phyloP scores from a whole-genome alignment of 306 rosid genomes.

The Lithocarpus polystachyus region DNA sequence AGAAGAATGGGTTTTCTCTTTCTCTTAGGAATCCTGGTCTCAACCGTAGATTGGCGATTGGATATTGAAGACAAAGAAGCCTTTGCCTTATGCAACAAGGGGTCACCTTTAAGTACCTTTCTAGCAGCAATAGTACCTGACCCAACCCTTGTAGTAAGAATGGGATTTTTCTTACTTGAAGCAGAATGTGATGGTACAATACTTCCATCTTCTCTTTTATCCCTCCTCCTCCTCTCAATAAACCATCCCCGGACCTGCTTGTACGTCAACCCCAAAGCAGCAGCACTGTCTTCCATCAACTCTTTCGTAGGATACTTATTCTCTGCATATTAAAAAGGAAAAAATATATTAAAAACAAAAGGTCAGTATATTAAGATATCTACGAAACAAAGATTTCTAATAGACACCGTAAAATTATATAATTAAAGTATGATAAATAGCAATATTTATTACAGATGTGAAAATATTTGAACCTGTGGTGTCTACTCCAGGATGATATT shows the following conservation, averaged over 20 bases:
- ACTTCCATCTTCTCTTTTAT: conserved; percentile 36
- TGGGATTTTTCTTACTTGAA: conserved; percentile 1
- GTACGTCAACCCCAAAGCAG: conserved; percentile 48
- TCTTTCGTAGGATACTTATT: conserved; percentile 46
- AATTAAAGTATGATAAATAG: too few relatives aligned
- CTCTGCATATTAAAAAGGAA: conserved; percentile 39
- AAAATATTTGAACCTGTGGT: too few relatives aligned
- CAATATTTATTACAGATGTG: too few relatives aligned
- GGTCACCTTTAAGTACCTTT: conserved; percentile 1
- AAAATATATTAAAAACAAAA: background rate
- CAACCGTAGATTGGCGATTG: conserved; percentile 6
- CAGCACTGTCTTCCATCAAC: conserved; percentile 42
- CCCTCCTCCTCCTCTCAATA: conserved; percentile 58
- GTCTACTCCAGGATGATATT: too few relatives aligned
- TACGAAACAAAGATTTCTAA: background rate
- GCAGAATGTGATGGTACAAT: conserved; percentile 3
- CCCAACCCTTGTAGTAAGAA: conserved; percentile 25
- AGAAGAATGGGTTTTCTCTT: conserved; percentile 23
- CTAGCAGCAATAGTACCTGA: conserved; percentile 28
- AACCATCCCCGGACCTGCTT: conserved; percentile 64
- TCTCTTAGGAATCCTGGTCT: conserved; percentile 21
- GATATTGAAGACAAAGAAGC: conserved; percentile 24
- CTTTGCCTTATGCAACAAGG: conserved; percentile 1
- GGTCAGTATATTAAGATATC: background rate
- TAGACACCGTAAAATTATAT: background rate